Evolutionary conservation across 2,329 filamentous ascomycete species (phyloP), one percentile per base, ranked within the genome.

Genomic region (Fusarium sublunatum): DNA sequence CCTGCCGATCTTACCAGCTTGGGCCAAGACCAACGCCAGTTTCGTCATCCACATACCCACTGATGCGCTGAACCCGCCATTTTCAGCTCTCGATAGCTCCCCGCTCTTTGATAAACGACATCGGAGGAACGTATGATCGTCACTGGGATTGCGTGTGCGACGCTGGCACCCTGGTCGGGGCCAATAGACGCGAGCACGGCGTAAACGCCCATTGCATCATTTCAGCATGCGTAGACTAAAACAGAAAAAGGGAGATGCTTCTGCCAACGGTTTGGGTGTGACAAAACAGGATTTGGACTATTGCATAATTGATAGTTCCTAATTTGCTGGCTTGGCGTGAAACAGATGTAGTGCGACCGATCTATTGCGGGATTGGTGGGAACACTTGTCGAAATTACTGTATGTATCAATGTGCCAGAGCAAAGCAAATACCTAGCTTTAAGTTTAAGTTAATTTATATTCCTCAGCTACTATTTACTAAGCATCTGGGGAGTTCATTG

Each of bases 21-120:
- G 2, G 57, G 61, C 13, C 31, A 64, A 60, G 54, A n/a, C 24
- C 28, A 24, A 4, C 48, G 62, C 62, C 62, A 46, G 32, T 11
- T 19, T 45, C 62, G 62, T 65, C 62, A 65, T 65, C n/a, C 9
- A 48, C 44, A 54, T 53, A 2, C 56, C 24, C 36, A 31, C 31
- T 41, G 35, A 28, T 43, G 25, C 31, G 5, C 51, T 26, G 25
- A 13, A 28, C 44, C 8, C 31, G n/a, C 6, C 15, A 13, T 15
- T n/a, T 54, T 39, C 10, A 19, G 29, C 24, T 12, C 19, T 22
- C 28, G 24, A 19, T 32, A 24, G 26, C 25, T 12, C 7, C n/a
- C 29, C 6, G 41, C 24, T 34, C 28, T 15, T 28, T 11, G 39
- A n/a, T 44, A 22, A 12, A 29, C 25, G 32, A 6, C 25, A 40